Base-by-base conservation (phyloP, 2,329 filamentous ascomycete species). In the Lachnellula cervina region DNA sequence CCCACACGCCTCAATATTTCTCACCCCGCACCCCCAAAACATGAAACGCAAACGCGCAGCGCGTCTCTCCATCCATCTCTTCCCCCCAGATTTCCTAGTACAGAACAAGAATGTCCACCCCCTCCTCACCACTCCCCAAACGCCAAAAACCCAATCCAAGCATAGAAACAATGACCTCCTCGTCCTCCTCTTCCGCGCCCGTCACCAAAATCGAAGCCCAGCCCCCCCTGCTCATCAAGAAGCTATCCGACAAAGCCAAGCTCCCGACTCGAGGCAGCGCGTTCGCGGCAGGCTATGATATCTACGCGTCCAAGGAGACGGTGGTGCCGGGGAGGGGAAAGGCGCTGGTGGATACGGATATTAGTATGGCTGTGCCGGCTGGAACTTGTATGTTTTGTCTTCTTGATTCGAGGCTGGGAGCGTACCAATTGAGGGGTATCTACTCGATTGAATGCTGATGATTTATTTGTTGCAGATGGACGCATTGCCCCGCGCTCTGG, bases 271-370 rank as follows among this genome's bases (percentile, higher is more conserved):
- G 93, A 54, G 94, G 94, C 63, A 95, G 89, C 63, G 87, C 86
- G 51, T 92, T 89, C 69, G 90, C 94, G 0, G 94, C 94, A 1
- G 94, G 94, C 37, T 97, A 97, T 75, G 94, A 99, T 73, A 70
- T 99, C 56, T 97, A 97, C 74, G 87, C 85, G 51, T 82, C 90
- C 2, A 83, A 83, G 68, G 82, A 87, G 38, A 87, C 86, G 4
- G 80, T 82, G 2, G 86, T 99, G 55, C 92, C 92, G 0, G 84
- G 88, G 2, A 80, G 89, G 58, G 92, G 91, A 63, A 91, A 96
- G 74, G 90, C 78, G 0, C 76, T 97, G 32, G 91, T 97, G 38
- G 88, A 92, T 66, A 97, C 94, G 0, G 93, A 94, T 66, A 88
- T 99, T 61, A 85, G 86, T 65, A 93, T 99, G 75, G 89, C 91